Evolutionary conservation across 768 basidiomycete genomes (phyloP).

Genomic region (Mycena belliarum): DNA sequence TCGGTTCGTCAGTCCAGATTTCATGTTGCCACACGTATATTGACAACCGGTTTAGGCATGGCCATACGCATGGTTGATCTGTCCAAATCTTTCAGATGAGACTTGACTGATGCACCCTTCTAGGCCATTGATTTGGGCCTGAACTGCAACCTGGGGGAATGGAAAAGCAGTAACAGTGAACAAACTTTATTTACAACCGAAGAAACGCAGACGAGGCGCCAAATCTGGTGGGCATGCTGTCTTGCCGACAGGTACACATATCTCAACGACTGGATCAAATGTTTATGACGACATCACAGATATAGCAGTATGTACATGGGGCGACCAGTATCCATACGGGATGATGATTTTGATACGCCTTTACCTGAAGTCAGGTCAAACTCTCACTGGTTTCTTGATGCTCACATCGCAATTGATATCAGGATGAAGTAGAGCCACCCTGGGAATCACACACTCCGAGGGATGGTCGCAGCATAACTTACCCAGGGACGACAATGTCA

Average conservation of each 20-base stretch:
- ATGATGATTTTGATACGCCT: slow-evolving; percentile 69
- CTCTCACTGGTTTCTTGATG: not conserved
- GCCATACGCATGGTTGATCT: slow-evolving; percentile 68
- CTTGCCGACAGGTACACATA: slow-evolving; percentile 63
- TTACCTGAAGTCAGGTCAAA: slow-evolving; percentile 52
- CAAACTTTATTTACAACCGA: slow-evolving; percentile 60
- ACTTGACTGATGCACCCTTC: slow-evolving; percentile 7
- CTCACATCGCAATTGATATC: slow-evolving; percentile 12
- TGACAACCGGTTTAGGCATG: slow-evolving; percentile 48
- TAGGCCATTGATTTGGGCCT: slow-evolving; percentile 82
- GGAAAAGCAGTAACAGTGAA: slow-evolving; percentile 56
- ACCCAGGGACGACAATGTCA: slow-evolving; percentile 7
- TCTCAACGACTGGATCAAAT: not conserved
- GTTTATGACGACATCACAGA: slow-evolving; percentile 34
- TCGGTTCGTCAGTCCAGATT: slow-evolving; percentile 45
- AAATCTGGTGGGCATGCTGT: slow-evolving; percentile 81
- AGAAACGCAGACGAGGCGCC: slow-evolving; percentile 71
- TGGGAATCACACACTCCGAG: slow-evolving; percentile 52
- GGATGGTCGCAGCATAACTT: slow-evolving; percentile 21
- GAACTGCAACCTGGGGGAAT: slow-evolving; percentile 75
- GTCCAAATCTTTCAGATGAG: slow-evolving; percentile 13
- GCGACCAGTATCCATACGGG: slow-evolving; percentile 67
- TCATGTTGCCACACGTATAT: not conserved
- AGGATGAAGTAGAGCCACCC: slow-evolving; percentile 59
- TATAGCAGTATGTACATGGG: slow-evolving; percentile 79